Evolutionary conservation across 148 eudicot species (phyloP).

Genomic region (Vaccinium corymbosum): DNA sequence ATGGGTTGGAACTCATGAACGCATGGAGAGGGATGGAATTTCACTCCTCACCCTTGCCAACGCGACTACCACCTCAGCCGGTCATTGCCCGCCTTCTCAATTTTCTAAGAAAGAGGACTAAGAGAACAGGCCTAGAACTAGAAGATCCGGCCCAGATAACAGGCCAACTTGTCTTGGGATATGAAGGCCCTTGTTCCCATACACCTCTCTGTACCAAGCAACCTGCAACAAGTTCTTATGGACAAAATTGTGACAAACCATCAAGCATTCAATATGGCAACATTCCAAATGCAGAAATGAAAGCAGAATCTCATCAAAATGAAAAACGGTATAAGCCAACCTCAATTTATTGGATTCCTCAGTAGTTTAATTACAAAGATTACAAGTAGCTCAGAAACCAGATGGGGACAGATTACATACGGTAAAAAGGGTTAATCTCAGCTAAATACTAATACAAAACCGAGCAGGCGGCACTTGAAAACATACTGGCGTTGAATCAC

Average conservation of each 20-base stretch:
- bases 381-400: not conserved
- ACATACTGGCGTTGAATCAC: not conserved
- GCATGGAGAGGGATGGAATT: not conserved
- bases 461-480: slow-evolving; percentile 2
- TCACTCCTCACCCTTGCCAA: not conserved
- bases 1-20: not conserved
- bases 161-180: not conserved
- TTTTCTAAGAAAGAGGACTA: not conserved
- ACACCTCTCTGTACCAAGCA: not conserved
- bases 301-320: not conserved
- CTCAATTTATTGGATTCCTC: slow-evolving; percentile 8
- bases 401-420: not conserved
- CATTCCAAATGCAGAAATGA: not conserved
- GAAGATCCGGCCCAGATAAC: not conserved
- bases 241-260: not conserved
- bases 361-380: slow-evolving; percentile 20
- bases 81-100: not conserved
- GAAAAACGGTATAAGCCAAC: not conserved
- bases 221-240: not conserved
- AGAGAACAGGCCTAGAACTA: not conserved
- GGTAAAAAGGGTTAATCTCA: not conserved
- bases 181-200: not conserved
- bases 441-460: not conserved
- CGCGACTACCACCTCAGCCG: not conserved
- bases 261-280: not conserved